Conservation (phyloP, 202 grass and related monocot species). For the Dendrocalamus latiflorus region DNA sequence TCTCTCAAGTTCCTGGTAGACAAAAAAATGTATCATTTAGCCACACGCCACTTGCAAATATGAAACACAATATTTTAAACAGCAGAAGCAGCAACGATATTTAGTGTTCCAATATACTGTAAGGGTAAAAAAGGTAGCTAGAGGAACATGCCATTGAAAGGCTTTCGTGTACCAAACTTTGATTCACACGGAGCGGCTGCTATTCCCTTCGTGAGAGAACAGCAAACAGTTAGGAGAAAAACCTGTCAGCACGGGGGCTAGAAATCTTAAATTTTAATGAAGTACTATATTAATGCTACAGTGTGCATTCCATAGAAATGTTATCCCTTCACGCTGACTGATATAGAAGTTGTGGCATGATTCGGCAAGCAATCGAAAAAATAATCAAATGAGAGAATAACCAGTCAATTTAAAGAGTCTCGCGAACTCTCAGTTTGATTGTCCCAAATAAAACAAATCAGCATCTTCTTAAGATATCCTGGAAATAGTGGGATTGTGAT, state of each 20-base stretch:
- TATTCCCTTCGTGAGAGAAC: background rate
- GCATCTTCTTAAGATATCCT: background rate
- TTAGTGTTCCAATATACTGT: background rate
- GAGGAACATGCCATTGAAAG: background rate
- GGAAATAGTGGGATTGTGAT: background rate
- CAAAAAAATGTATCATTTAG: conserved; percentile 21
- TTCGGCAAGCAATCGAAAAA: background rate
- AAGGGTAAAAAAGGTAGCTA: background rate
- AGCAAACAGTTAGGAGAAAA: background rate
- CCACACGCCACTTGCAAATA: background rate
- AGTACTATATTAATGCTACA: background rate
- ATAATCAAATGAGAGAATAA: background rate
- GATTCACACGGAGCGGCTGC: background rate
- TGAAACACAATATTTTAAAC: background rate
- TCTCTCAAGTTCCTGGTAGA: conserved; percentile 67
- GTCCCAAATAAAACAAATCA: background rate
- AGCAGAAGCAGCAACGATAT: background rate
- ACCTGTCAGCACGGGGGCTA: background rate
- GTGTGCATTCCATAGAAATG: background rate
- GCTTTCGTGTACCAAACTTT: conserved; percentile 2
- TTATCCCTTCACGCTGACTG: background rate
- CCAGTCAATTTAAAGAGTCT: background rate
- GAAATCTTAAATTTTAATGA: too few relatives aligned
- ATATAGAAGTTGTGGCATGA: background rate
- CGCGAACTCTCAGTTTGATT: background rate